These are phyloP conservation scores for Skeletonema potamos DNA, from an alignment of 108 stramenopile genomes.

Conservation along the genomic window DNA sequence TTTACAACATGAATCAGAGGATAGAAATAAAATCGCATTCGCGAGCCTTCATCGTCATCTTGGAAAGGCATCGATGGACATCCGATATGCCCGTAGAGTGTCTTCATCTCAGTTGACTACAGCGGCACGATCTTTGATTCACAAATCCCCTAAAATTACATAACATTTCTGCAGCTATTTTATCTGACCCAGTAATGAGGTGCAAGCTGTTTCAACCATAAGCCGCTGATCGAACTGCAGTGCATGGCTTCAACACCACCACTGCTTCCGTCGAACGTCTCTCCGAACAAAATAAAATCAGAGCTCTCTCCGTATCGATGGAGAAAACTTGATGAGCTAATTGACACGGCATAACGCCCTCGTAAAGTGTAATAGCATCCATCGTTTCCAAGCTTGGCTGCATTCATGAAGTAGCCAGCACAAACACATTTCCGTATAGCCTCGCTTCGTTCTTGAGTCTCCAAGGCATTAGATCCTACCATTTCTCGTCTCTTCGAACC, in stretches of 20 bases:
- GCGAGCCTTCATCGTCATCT: slow-evolving; percentile 20
- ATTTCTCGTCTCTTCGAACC: slow-evolving; percentile 30
- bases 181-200: slow-evolving; percentile 92
- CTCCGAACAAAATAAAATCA: slow-evolving; percentile 82
- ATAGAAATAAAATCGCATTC: not conserved
- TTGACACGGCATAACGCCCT: slow-evolving; percentile 68
- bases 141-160: not conserved
- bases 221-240: slow-evolving; percentile 85
- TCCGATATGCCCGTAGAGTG: slow-evolving; percentile 33
- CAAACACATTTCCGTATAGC: slow-evolving; percentile 84
- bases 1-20: not conserved
- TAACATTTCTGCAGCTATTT: not conserved
- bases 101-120: slow-evolving; percentile 21
- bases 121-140: slow-evolving; percentile 3
- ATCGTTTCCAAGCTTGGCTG: slow-evolving; percentile 89
- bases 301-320: slow-evolving; percentile 59
- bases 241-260: slow-evolving; percentile 86
- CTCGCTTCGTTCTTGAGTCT: slow-evolving; percentile 59
- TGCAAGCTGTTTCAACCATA: slow-evolving; percentile 97
- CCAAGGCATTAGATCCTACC: slow-evolving; percentile 41
- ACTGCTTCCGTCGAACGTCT: slow-evolving; percentile 75
- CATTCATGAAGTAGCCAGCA: slow-evolving; percentile 93
- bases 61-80: slow-evolving; percentile 23
- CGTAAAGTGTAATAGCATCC: slow-evolving; percentile 93
- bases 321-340: slow-evolving; percentile 65